phyloP scores from a whole-genome alignment of 2,329 filamentous ascomycete species.

The Monosporascus sp. region DNA sequence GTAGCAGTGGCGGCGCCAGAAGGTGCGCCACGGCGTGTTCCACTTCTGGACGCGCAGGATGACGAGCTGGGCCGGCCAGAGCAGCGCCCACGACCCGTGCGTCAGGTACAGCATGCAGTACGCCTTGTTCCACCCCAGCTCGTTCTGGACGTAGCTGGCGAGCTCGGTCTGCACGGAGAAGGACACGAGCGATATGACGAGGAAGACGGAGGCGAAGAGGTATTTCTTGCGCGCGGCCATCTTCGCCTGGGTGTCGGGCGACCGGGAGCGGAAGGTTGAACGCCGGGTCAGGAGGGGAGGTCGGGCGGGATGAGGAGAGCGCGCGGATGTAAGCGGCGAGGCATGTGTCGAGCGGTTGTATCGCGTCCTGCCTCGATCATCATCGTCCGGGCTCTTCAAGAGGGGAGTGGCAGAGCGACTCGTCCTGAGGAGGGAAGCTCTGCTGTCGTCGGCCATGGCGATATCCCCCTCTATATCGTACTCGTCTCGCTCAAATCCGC shows the following conservation, averaged over 20 bases:
- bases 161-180: slow-evolving; percentile 96
- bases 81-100: slow-evolving; percentile 84
- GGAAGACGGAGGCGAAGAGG: slow-evolving; percentile 77
- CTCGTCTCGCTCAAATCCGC: slow-evolving; percentile 26
- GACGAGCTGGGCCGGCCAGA: slow-evolving; percentile 82
- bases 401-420: slow-evolving; percentile 39
- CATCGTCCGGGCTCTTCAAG: slow-evolving; percentile 28
- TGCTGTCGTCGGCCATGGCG: slow-evolving; percentile 32
- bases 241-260: slow-evolving; percentile 60
- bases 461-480: slow-evolving; percentile 34
- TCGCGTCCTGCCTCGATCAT: slow-evolving; percentile 22
- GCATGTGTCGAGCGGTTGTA: slow-evolving; percentile 21
- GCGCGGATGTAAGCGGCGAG: slow-evolving; percentile 16
- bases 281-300: slow-evolving; percentile 43
- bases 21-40: slow-evolving; percentile 71
- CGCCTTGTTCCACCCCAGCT: slow-evolving; percentile 93
- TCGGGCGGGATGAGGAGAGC: slow-evolving; percentile 26
- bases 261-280: slow-evolving; percentile 71
- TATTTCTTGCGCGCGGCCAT: slow-evolving; percentile 75
- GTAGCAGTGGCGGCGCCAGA: slow-evolving; percentile 66
- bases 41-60: slow-evolving; percentile 76
- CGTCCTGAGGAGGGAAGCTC: slow-evolving; percentile 41
- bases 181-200: slow-evolving; percentile 74
- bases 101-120: slow-evolving; percentile 99
- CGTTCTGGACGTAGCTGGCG: slow-evolving; percentile 88